phyloP scores from a whole-genome alignment of 1,284 basidiomycete genomes.

The Malassezia sympodialis region DNA sequence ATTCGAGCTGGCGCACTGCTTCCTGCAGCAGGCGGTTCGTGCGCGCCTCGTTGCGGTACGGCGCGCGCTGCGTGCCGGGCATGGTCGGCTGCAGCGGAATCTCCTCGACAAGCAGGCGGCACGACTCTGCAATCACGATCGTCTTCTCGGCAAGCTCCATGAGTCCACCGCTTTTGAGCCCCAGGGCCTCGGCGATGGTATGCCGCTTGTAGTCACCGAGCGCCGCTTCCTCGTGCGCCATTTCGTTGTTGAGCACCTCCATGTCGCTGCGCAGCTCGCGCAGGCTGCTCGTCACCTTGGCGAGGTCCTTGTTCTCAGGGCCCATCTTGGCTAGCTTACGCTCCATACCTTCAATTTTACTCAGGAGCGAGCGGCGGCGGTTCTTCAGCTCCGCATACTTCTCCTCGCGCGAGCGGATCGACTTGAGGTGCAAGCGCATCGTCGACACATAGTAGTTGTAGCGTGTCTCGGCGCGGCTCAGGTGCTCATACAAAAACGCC shows the following conservation, averaged over 20 bases:
- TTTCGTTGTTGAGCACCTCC: conserved; percentile 63
- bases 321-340: conserved; percentile 83
- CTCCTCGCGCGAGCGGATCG: conserved; percentile 74
- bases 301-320: conserved; percentile 73
- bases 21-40: conserved; percentile 17
- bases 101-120: conserved; percentile 69
- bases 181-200: conserved; percentile 62
- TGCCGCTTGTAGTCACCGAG: conserved; percentile 75
- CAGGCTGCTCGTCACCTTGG: conserved; percentile 64
- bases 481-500: conserved; percentile 61
- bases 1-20: conserved; percentile 16
- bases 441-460: conserved; percentile 65
- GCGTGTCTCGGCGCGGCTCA: conserved; percentile 60
- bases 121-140: conserved; percentile 70
- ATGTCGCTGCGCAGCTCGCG: conserved; percentile 70
- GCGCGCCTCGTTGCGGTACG: conserved; percentile 53
- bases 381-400: conserved; percentile 65
- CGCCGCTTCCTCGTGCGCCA: conserved; percentile 69
- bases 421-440: conserved; percentile 57
- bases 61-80: conserved; percentile 65
- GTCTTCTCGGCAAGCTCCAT: conserved; percentile 78
- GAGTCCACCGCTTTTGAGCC: conserved; percentile 76
- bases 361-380: conserved; percentile 59
- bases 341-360: conserved; percentile 75
- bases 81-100: conserved; percentile 69